Base-by-base conservation (phyloP, 164 flowering plant genomes). In the Vitis amurensis region DNA sequence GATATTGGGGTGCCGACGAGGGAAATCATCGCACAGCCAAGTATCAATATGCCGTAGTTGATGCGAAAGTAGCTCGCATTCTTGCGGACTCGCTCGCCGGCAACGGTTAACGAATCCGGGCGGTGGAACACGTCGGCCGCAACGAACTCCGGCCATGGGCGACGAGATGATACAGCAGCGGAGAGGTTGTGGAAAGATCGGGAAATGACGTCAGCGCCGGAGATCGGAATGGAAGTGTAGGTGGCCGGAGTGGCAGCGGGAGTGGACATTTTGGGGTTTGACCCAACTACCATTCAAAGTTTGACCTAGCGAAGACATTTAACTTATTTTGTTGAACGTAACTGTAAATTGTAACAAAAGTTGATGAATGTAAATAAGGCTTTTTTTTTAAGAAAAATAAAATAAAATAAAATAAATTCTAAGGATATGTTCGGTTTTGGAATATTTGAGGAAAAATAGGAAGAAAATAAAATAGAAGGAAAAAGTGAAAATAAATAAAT, bases 111-210 rank as follows among this genome's bases (percentile, higher is more conserved):
- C 29, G 83, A 73, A 9, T 69, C 62, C 0, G 83, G 83, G 7
- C 61, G 58, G 66, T 70, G 70, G 73, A 80, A 68, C 29, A 68
- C 53, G 59, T 56, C 70, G 75, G 71, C 31, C 56, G 76, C 30
- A 48, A 79, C 7, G 77, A 85, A 67, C 27, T 81, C 85, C 2
- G 83, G 71, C 84, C 82, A 86, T 44, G 89, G 89, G n/a, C 87
- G 87, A 59, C 73, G 61, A 44, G 75, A 71, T 57, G 84, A 78
- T 31, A 80, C 15, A 73, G 61, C 66, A 67, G 83, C 30, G 29
- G 78, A 67, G 66, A 83, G 70, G 76, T 79, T 82, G 31, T 79
- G 78, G 47, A 78, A 6, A 4, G 87, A 83, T 68, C 84, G 80
- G 60, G 77, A 77, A 15, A 83, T 70, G 78, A 80, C 84, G 59